Evolutionary conservation across 345 rosid genomes (phyloP).

Genomic region (Triadica sebifera): DNA sequence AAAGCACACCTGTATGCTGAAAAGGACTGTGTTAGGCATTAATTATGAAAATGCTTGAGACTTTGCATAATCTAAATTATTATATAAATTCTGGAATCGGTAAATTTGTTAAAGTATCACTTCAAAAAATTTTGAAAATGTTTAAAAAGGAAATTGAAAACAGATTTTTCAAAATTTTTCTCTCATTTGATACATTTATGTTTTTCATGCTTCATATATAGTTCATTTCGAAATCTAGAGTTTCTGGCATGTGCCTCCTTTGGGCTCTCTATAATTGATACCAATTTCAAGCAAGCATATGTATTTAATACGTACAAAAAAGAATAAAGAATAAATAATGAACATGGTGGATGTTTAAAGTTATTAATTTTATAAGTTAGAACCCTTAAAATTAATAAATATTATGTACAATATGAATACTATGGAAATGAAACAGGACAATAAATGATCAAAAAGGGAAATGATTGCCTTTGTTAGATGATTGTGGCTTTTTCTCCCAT

Average conservation of each 20-base stretch:
- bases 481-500: background rate
- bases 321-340: conserved; percentile 16
- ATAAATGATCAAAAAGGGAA: background rate
- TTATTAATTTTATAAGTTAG: background rate
- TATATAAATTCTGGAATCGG: background rate
- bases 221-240: background rate
- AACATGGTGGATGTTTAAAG: background rate
- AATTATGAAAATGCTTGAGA: background rate
- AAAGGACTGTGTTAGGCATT: background rate
- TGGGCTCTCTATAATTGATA: background rate
- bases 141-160: background rate
- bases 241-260: background rate
- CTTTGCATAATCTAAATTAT: background rate
- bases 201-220: conserved; percentile 1
- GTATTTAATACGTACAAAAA: background rate
- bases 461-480: background rate
- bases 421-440: background rate
- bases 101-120: background rate
- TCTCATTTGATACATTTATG: background rate
- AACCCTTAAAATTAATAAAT: background rate
- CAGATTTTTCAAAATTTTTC: background rate
- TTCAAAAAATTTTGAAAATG: background rate
- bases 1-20: background rate
- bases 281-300: background rate
- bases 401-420: background rate